Evolutionary conservation across 352 stramenopile species (phyloP), one percentile per base, ranked within the genome.

Genomic region (Phytophthora ramorum): DNA sequence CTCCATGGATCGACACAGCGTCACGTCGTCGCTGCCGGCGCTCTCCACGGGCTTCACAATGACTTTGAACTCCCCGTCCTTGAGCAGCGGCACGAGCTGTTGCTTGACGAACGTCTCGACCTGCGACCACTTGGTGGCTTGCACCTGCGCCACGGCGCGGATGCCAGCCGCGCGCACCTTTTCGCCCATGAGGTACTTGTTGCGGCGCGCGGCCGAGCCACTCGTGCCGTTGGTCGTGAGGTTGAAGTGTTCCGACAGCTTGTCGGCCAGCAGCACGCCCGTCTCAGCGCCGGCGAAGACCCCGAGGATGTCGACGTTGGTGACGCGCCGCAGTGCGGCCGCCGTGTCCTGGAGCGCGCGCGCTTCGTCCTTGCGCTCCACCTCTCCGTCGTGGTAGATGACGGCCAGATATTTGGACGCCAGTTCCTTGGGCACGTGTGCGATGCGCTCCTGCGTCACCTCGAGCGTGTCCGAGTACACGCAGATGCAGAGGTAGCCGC

Each of bases 41-140:
- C 86, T 97, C 67, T 98, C 91, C 7, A 95, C 90, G 16, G 96
- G 96, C 72, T 99, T 99, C 24, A 99, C 84, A 56, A 97, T 95
- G 35, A 94, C 88, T 56, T 86, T 76, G 54, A 93, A 90, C 26
- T 71, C 71, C 35, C 37, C 53, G 3, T 47, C 58, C 19, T 67
- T 61, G 9, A 76, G 45, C 46, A 65, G 54, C 2, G 83, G 78
- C 12, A 75, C 52, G 5, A 89, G 66, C 20, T 91, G 77, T 8
- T 79, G 69, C 40, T 83, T 69, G 22, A 99, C 87, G 57, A 98
- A 95, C 17, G 66, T 69, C 34, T 86, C 85, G 37, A 96, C 85
- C 61, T 93, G 71, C 28, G 78, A 84, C 90, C 90, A 97, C 43
- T 94, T 91, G 30, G 80, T 91, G 6, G 76, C 81, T 7, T 79